Conservation (phyloP, 768 basidiomycete genomes). For the Podaxis sp. region DNA sequence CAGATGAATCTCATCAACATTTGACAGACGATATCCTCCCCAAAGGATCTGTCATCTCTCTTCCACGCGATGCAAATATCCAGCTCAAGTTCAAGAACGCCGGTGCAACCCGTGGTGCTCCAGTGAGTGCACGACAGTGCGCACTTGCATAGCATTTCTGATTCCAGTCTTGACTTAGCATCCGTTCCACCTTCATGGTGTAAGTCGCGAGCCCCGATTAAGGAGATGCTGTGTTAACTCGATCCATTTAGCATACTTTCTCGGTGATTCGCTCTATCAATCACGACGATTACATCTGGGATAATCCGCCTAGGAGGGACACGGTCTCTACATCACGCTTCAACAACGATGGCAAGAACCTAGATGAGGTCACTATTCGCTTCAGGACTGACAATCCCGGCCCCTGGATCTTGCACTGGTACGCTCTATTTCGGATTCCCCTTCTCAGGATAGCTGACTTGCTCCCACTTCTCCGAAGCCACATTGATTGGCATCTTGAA, state of each 20-base stretch:
- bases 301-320: constrained; percentile 16
- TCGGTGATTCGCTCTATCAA: constrained; percentile 11
- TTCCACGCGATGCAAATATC: constrained; percentile 31
- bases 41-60: constrained; percentile 37
- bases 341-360: background rate
- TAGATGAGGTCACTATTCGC: constrained; percentile 33
- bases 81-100: constrained; percentile 4
- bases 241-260: constrained; percentile 22
- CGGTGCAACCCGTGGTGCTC: background rate
- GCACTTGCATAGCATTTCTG: background rate
- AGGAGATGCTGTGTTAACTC: background rate
- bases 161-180: constrained; percentile 3
- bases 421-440: background rate
- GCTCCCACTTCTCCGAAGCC: constrained; percentile 1
- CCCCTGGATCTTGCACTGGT: constrained; percentile 25
- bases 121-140: background rate
- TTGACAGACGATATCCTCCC: constrained; percentile 26
- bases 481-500: constrained; percentile 21
- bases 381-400: constrained; percentile 55
- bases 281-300: constrained; percentile 7
- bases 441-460: background rate
- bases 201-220: constrained; percentile 19
- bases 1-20: background rate
- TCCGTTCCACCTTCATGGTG: constrained; percentile 20
- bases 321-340: constrained; percentile 16